Conservation (phyloP, 768 basidiomycete species). For the Termitomyces sp. region DNA sequence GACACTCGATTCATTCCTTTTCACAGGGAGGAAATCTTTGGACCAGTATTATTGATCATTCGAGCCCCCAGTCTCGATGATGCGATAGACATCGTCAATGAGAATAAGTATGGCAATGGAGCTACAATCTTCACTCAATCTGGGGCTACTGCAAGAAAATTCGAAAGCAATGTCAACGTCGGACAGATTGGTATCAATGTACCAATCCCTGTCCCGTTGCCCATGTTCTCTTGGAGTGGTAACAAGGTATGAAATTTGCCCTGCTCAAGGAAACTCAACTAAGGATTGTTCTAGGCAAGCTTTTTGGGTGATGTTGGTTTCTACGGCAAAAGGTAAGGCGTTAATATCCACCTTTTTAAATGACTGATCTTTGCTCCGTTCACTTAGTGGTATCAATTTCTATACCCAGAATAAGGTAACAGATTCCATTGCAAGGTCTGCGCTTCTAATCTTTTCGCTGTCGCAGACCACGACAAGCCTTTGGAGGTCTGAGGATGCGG, state of each 20-base stretch:
- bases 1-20: slow-evolving; percentile 2
- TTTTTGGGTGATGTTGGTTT: slow-evolving; percentile 84
- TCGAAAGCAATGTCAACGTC: slow-evolving; percentile 82
- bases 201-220: slow-evolving; percentile 84
- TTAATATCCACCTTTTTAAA: background rate
- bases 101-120: slow-evolving; percentile 90
- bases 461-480: slow-evolving; percentile 83
- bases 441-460: background rate
- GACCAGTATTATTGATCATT: slow-evolving; percentile 79
- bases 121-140: slow-evolving; percentile 97
- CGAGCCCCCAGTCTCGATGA: slow-evolving; percentile 83
- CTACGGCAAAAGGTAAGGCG: slow-evolving; percentile 75
- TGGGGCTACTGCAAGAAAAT: slow-evolving; percentile 93
- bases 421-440: background rate
- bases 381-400: slow-evolving; percentile 78
- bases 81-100: slow-evolving; percentile 84
- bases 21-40: slow-evolving; percentile 88
- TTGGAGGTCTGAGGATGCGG: slow-evolving; percentile 85
- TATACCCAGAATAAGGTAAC: slow-evolving; percentile 90
- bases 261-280: background rate
- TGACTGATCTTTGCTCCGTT: slow-evolving; percentile 1
- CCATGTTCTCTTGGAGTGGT: slow-evolving; percentile 96
- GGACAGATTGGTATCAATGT: slow-evolving; percentile 94
- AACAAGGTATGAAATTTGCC: slow-evolving; percentile 53
- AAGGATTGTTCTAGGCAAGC: slow-evolving; percentile 40